These are phyloP conservation scores for Komagataea norvegica DNA, from an alignment of 1,139 yeast genomes.

Conservation along the genomic window DNA sequence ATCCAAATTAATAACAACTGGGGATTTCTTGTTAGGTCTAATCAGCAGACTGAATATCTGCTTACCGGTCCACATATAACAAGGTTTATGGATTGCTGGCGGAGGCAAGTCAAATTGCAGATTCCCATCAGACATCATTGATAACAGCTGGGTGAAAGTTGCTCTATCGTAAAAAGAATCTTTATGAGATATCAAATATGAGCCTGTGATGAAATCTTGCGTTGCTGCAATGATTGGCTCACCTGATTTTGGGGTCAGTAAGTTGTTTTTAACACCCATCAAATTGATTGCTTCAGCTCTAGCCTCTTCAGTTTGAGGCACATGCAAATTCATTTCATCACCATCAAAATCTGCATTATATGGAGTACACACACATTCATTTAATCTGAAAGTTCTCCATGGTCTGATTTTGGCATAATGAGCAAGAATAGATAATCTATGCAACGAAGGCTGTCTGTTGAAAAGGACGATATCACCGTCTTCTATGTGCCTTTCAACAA, in stretches of 20 bases:
- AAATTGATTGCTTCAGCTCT: conserved; percentile 95
- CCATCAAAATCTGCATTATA: conserved; percentile 99
- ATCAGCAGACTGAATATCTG: conserved; percentile 88
- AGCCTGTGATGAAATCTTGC: conserved; percentile 97
- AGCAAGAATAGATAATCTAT: conserved; percentile 86
- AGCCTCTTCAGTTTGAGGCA: conserved; percentile 98
- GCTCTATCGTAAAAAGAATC: conserved; percentile 92
- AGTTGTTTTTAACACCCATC: conserved; percentile 96
- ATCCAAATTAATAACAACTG: conserved; percentile 84
- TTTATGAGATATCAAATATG: conserved; percentile 86
- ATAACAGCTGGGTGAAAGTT: conserved; percentile 70
- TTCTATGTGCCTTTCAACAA: conserved; percentile 96
- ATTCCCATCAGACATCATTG: conserved; percentile 96
- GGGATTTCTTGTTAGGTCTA: conserved; percentile 69
- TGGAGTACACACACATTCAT: conserved; percentile 99
- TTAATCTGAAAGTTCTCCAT: conserved; percentile 95
- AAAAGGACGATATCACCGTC: conserved; percentile 95
- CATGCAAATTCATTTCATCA: conserved; percentile 98
- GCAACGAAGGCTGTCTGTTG: conserved; percentile 97
- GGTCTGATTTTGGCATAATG: conserved; percentile 96
- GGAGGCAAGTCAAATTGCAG: conserved; percentile 90
- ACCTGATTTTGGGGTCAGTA: conserved; percentile 94
- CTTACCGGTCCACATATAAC: conserved; percentile 92
- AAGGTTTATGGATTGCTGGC: conserved; percentile 89
- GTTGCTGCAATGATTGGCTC: conserved; percentile 99